A percentile compares a stretch with the other conserved stretches of the same genome.
Conservation (phyloP, 768 basidiomycete species). For the Phylloporus sp. region DNA sequence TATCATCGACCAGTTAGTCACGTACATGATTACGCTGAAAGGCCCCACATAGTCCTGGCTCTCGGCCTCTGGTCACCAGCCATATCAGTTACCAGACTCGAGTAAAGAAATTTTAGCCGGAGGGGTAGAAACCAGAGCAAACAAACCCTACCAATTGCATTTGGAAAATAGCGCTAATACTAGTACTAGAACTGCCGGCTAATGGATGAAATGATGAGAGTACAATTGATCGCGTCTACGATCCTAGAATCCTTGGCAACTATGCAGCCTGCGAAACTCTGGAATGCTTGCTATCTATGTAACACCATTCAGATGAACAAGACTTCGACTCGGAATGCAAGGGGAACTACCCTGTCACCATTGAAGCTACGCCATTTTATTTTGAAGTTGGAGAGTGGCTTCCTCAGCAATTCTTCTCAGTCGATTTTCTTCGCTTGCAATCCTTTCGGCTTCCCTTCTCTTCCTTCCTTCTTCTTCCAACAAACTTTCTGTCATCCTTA, state of each 20-base stretch:
- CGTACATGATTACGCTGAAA: background rate
- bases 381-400: slow-evolving; percentile 34
- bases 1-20: slow-evolving; percentile 27
- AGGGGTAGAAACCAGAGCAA: too few relatives aligned
- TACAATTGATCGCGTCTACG: background rate
- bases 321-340: too few relatives aligned
- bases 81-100: slow-evolving; percentile 13
- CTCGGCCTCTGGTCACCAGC: slow-evolving; percentile 32
- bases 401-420: slow-evolving; percentile 50
- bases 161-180: too few relatives aligned
- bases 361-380: slow-evolving; percentile 13
- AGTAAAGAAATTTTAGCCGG: too few relatives aligned
- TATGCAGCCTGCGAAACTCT: background rate
- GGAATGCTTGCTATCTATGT: background rate
- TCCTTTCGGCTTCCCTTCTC: slow-evolving; percentile 54
- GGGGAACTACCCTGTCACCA: slow-evolving; percentile 1
- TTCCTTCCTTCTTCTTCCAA: slow-evolving; percentile 57
- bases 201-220: too few relatives aligned
- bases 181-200: too few relatives aligned
- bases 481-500: slow-evolving; percentile 51
- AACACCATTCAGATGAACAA: background rate
- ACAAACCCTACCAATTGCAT: too few relatives aligned
- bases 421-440: slow-evolving; percentile 44
- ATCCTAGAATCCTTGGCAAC: slow-evolving; percentile 2
- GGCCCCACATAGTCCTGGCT: slow-evolving; percentile 40